These are phyloP conservation scores for Cercophora newfieldiana DNA, from an alignment of 495 filamentous ascomycete genomes.

Conservation along the genomic window DNA sequence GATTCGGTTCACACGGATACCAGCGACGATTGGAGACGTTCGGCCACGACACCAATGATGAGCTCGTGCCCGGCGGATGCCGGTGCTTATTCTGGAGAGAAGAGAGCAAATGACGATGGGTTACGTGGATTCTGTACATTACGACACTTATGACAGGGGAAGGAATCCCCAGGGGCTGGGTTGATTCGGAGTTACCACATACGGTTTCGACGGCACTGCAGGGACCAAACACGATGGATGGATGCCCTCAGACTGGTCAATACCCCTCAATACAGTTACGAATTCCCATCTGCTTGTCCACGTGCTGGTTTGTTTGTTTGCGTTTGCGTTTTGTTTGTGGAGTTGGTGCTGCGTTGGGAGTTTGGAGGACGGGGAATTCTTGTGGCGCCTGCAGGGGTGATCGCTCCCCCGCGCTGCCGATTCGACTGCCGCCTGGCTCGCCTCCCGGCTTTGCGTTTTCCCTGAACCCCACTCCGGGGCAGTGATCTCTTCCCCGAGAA, in stretches of 20 bases:
- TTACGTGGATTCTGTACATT: constrained; percentile 5
- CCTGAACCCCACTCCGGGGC: constrained; percentile 23
- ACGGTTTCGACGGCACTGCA: not conserved
- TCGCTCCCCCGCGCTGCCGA: constrained; percentile 30
- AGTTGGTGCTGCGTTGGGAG: not conserved
- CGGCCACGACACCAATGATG: constrained; percentile 7
- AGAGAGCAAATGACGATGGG: constrained; percentile 1
- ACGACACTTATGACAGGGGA: constrained; percentile 12
- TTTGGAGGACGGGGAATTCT: constrained; percentile 5
- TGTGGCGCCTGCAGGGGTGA: constrained; percentile 2
- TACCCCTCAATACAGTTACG: not conserved
- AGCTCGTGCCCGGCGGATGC: not conserved
- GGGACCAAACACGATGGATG: not conserved
- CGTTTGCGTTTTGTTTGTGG: not conserved
- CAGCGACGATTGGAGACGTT: not conserved
- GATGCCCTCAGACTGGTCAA: not conserved
- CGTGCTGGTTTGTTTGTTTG: not conserved
- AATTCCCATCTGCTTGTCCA: not conserved
- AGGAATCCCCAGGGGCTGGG: not conserved
- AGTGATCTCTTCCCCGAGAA: constrained; percentile 18
- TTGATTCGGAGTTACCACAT: not conserved
- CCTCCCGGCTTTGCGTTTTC: constrained; percentile 26
- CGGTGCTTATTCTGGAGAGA: not conserved
- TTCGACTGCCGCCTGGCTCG: constrained; percentile 25
- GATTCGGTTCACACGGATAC: not conserved